These are phyloP conservation scores for Penicillium glabrum DNA, from an alignment of 2,329 filamentous ascomycete species.

Conservation along the genomic window DNA sequence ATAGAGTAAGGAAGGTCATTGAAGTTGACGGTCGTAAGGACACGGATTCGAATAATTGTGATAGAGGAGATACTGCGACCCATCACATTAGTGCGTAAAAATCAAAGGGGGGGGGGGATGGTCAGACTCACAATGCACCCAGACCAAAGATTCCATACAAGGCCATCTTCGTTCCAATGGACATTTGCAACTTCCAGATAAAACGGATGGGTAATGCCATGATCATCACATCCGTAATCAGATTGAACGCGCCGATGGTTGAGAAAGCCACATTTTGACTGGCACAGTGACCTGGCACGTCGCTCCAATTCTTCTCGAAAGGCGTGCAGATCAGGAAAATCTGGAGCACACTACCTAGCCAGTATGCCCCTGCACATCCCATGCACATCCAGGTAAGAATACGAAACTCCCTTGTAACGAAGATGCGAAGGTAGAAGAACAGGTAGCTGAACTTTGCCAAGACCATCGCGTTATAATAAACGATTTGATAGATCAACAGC, in stretches of 20 bases:
- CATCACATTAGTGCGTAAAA: background rate
- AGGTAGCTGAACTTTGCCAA: slow-evolving; percentile 31
- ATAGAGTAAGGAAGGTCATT: slow-evolving; percentile 23
- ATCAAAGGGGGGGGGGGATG: background rate
- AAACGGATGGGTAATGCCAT: slow-evolving; percentile 24
- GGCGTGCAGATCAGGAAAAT: slow-evolving; percentile 24
- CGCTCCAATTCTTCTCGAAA: slow-evolving; percentile 21
- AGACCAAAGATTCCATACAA: slow-evolving; percentile 24
- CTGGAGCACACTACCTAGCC: slow-evolving; percentile 28
- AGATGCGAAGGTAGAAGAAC: slow-evolving; percentile 31
- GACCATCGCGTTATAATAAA: slow-evolving; percentile 31
- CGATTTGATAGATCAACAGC: slow-evolving; percentile 23
- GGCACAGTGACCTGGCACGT: slow-evolving; percentile 20
- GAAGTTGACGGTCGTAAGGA: slow-evolving; percentile 23
- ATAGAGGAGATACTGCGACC: slow-evolving; percentile 23
- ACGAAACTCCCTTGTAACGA: slow-evolving; percentile 31
- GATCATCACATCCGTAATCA: slow-evolving; percentile 25
- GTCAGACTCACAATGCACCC: slow-evolving; percentile 19
- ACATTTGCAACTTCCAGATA: slow-evolving; percentile 27
- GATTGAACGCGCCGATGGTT: slow-evolving; percentile 24
- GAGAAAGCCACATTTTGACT: slow-evolving; percentile 24
- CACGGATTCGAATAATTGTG: slow-evolving; percentile 23
- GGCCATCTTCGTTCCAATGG: slow-evolving; percentile 19
- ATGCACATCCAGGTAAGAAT: slow-evolving; percentile 28
- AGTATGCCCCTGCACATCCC: slow-evolving; percentile 27